Conservation (phyloP, 768 basidiomycete genomes). For the Mycena polygramma region DNA sequence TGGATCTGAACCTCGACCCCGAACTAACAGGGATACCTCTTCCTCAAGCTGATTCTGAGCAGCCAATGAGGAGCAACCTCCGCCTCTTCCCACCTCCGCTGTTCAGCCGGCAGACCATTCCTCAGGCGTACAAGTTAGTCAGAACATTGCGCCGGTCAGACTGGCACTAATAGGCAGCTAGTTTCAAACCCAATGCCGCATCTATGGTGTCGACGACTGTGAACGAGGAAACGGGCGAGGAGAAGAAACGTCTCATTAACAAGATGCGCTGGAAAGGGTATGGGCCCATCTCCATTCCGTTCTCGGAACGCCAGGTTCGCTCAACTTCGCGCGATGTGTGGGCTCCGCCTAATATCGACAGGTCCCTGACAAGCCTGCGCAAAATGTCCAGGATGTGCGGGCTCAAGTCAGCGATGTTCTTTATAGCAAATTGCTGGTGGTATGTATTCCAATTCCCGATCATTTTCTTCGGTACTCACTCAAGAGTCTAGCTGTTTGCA, state of each 20-base stretch:
- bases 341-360: slow-evolving; percentile 39
- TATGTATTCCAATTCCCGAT: slow-evolving; percentile 40
- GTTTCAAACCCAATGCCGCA: slow-evolving; percentile 83
- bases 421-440: slow-evolving; percentile 67
- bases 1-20: slow-evolving; percentile 68
- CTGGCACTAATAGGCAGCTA: slow-evolving; percentile 42
- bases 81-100: slow-evolving; percentile 90
- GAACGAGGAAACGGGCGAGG: slow-evolving; percentile 84
- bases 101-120: slow-evolving; percentile 85
- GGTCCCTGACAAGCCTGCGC: slow-evolving; percentile 77
- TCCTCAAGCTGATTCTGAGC: slow-evolving; percentile 29
- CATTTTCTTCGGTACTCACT: slow-evolving; percentile 10
- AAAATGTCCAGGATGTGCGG: slow-evolving; percentile 71
- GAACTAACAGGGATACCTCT: slow-evolving; percentile 47
- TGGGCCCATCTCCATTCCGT: slow-evolving; percentile 79
- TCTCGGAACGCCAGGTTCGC: slow-evolving; percentile 68
- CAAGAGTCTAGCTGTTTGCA: slow-evolving; percentile 67
- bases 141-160: background rate
- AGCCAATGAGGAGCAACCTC: slow-evolving; percentile 65
- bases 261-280: slow-evolving; percentile 88
- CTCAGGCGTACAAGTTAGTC: slow-evolving; percentile 83
- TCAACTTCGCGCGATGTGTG: background rate
- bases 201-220: slow-evolving; percentile 77
- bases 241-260: slow-evolving; percentile 87
- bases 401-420: slow-evolving; percentile 67